Conservation (phyloP, 257 asterid genomes). For the Salvia hispanica region DNA sequence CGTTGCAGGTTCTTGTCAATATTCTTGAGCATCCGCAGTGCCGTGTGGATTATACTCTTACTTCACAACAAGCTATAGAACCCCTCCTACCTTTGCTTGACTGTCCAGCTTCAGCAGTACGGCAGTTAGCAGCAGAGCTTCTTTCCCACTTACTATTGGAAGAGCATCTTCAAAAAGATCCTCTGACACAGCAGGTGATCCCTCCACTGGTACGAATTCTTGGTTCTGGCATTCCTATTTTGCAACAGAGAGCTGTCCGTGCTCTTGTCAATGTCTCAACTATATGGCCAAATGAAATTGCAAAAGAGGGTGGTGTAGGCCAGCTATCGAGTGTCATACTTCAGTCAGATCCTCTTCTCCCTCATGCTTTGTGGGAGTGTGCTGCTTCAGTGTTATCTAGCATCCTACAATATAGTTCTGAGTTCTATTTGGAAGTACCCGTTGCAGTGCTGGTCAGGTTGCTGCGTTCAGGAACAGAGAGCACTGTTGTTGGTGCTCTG, state of each 20-base stretch:
- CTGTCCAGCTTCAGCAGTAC: constrained; percentile 93
- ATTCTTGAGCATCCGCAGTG: constrained; percentile 93
- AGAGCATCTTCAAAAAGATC: constrained; percentile 93
- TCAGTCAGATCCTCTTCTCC: constrained; percentile 84
- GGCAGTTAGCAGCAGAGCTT: constrained; percentile 96
- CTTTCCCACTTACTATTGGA: constrained; percentile 85
- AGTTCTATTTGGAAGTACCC: constrained; percentile 92
- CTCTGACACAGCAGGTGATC: constrained; percentile 77
- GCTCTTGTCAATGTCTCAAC: constrained; percentile 81
- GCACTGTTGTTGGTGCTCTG: constrained; percentile 83
- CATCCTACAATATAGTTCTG: constrained; percentile 91
- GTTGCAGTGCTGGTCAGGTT: constrained; percentile 89
- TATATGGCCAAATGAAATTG: constrained; percentile 95
- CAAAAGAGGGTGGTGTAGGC: constrained; percentile 98
- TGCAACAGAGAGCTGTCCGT: constrained; percentile 94
- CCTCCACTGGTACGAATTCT: constrained; percentile 89
- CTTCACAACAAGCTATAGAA: constrained; percentile 80
- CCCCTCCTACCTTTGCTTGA: constrained; percentile 91
- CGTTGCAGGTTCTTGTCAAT: constrained; percentile 94
- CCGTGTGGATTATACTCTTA: constrained; percentile 76
- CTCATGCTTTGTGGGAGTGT: constrained; percentile 89
- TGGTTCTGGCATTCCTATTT: constrained; percentile 77
- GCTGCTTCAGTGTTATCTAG: constrained; percentile 93
- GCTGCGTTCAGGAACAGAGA: constrained; percentile 85
- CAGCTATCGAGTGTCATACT: constrained; percentile 84